phyloP scores from a whole-genome alignment of 306 rosid species.

The Cajanus cajan region DNA sequence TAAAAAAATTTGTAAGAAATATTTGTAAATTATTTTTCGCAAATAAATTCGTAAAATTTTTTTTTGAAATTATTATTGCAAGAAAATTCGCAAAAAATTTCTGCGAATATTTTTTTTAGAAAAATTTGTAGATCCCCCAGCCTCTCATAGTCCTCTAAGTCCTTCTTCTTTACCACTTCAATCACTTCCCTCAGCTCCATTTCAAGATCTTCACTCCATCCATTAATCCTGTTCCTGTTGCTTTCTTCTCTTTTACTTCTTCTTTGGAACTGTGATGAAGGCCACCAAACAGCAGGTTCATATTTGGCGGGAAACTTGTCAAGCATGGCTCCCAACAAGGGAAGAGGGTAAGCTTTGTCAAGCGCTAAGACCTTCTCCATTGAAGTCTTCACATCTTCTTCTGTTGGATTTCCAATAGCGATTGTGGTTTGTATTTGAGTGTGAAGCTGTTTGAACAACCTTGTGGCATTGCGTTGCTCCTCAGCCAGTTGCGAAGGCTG shows the following conservation, averaged over 20 bases:
- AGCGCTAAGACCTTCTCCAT: conserved; percentile 40
- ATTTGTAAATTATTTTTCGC: no score
- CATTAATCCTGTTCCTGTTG: not conserved
- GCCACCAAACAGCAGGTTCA: conserved; percentile 78
- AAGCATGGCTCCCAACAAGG: conserved; percentile 56
- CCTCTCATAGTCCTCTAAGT: conserved; percentile 58
- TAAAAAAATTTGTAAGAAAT: no score
- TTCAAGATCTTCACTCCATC: conserved; percentile 53
- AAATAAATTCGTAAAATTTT: no score
- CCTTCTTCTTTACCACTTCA: conserved; percentile 52
- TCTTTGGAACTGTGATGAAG: not conserved
- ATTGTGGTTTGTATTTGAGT: conserved; percentile 44
- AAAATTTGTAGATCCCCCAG: no score
- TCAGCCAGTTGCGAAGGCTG: conserved; percentile 75
- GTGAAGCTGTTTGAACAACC: conserved; percentile 51
- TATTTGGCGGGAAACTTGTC: conserved; percentile 52
- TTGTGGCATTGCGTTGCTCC: conserved; percentile 61
- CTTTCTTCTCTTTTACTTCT: not conserved
- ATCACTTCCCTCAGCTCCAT: conserved; percentile 42
- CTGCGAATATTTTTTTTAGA: no score
- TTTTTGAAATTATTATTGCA: no score
- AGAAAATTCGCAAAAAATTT: no score
- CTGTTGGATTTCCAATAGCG: conserved; percentile 28
- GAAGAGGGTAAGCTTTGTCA: conserved; percentile 20
- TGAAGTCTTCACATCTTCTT: conserved; percentile 37